Percentiles rank a stretch among this genome's conserved stretches.
These are phyloP conservation scores for Ogataea ganodermae DNA, from an alignment of 805 yeast genomes.

Conservation along the genomic window DNA sequence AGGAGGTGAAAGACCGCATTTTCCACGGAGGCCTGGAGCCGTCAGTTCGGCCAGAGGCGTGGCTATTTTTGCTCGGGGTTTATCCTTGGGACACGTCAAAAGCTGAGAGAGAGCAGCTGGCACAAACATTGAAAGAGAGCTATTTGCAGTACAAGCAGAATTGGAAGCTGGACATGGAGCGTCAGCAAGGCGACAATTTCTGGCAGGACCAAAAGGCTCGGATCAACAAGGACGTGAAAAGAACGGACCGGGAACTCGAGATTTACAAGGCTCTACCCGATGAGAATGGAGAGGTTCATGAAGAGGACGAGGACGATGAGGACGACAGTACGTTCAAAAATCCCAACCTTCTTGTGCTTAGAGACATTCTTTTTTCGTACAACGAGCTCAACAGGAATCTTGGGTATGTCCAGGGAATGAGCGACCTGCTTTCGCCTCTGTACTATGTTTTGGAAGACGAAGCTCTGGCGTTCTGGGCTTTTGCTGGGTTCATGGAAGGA, in stretches of 20 bases:
- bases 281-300: slow-evolving; percentile 36
- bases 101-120: slow-evolving; percentile 64
- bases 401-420: slow-evolving; percentile 98
- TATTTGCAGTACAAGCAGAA: slow-evolving; percentile 57
- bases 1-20: slow-evolving; percentile 77
- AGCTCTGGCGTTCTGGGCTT: slow-evolving; percentile 83
- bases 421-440: slow-evolving; percentile 85
- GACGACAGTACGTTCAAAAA: slow-evolving; percentile 64
- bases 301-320: slow-evolving; percentile 40
- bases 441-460: slow-evolving; percentile 72
- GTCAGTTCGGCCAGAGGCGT: slow-evolving; percentile 66
- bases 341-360: slow-evolving; percentile 68
- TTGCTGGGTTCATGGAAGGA: slow-evolving; percentile 82
- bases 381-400: slow-evolving; percentile 80
- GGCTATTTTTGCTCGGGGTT: slow-evolving; percentile 83
- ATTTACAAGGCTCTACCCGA: slow-evolving; percentile 47
- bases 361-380: slow-evolving; percentile 81
- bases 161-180: slow-evolving; percentile 66
- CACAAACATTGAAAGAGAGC: slow-evolving; percentile 53
- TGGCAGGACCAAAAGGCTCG: slow-evolving; percentile 90
- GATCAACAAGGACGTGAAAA: slow-evolving; percentile 88
- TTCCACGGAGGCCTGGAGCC: slow-evolving; percentile 86
- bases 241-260: slow-evolving; percentile 82
- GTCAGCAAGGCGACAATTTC: slow-evolving; percentile 56
- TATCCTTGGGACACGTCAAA: slow-evolving; percentile 85